These are phyloP conservation scores for Epichloe sp. DNA, from an alignment of 2,329 filamentous ascomycete species.

Conservation along the genomic window DNA sequence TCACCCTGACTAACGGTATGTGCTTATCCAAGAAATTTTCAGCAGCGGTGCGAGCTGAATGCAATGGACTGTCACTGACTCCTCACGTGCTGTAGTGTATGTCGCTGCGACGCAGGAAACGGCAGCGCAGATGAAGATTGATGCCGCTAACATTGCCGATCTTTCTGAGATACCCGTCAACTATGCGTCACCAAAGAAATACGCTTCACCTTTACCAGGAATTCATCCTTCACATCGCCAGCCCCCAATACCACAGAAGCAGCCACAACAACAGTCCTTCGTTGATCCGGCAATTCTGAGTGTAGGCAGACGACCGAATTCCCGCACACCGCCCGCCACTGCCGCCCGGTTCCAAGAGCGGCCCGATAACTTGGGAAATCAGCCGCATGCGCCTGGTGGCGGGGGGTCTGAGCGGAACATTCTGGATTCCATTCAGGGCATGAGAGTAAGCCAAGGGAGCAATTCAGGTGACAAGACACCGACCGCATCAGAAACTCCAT, in stretches of 20 bases:
- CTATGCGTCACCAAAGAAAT: conserved; percentile 14
- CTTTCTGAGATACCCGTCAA: conserved; percentile 26
- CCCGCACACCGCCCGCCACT: conserved; percentile 14
- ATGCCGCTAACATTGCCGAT: conserved; percentile 31
- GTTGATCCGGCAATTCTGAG: conserved; percentile 77
- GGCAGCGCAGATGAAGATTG: conserved; percentile 29
- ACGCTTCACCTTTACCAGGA: conserved; percentile 14
- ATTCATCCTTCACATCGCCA: conserved; percentile 4
- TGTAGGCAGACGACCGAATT: conserved; percentile 34
- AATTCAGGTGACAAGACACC: conserved; percentile 9
- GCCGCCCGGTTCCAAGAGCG: conserved; percentile 1
- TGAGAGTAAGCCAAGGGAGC: conserved; percentile 10
- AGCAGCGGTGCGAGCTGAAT: not conserved
- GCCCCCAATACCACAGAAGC: conserved; percentile 15
- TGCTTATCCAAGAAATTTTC: not conserved
- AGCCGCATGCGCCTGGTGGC: not conserved
- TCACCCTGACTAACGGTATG: conserved; percentile 62
- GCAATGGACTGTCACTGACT: not conserved
- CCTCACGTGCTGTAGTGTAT: conserved; percentile 20
- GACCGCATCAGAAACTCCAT: conserved; percentile 11
- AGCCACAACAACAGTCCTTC: conserved; percentile 34
- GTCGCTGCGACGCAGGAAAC: conserved; percentile 29
- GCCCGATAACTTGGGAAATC: conserved; percentile 5
- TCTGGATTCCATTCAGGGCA: conserved; percentile 15
- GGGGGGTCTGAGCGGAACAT: conserved; percentile 13